Evolutionary conservation across 768 basidiomycete species (phyloP).

Genomic region (Hericium erinaceus): DNA sequence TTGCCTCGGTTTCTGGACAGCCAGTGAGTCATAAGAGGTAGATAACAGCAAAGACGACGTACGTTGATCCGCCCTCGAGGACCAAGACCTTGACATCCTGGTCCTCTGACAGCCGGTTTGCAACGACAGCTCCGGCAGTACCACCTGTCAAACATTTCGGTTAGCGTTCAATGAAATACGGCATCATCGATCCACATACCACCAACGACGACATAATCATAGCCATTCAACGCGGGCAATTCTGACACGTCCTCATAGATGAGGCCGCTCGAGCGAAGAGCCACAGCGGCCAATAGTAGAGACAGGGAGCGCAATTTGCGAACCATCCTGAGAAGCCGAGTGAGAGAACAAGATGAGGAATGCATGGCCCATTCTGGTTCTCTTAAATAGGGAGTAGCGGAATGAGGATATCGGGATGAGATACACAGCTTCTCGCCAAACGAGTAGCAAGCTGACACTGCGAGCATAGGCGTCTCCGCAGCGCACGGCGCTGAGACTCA

Average conservation of each 20-base stretch:
- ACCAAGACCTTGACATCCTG: conserved; percentile 7
- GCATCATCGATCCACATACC: not conserved
- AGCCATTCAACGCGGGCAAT: not conserved
- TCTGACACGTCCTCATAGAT: conserved; percentile 3
- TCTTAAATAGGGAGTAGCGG: not conserved
- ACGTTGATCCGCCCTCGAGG: conserved; percentile 12
- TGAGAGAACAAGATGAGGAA: not conserved
- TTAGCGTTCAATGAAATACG: not conserved
- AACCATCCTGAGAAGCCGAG: not conserved
- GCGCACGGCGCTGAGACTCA: no score
- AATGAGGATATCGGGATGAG: not conserved
- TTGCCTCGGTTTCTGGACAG: not conserved
- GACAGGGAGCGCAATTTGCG: not conserved
- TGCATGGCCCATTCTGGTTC: not conserved
- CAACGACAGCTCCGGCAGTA: conserved; percentile 12
- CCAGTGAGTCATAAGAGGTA: not conserved
- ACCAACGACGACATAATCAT: conserved; percentile 4
- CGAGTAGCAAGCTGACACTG: no score
- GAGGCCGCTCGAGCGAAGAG: not conserved
- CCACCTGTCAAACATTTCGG: conserved; percentile 1
- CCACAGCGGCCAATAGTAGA: not conserved
- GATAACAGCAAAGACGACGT: not conserved
- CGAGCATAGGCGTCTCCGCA: no score
- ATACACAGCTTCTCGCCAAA: no score
- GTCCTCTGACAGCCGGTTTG: conserved; percentile 13